These are phyloP conservation scores for Didymella pinodella DNA, from an alignment of 2,329 filamentous ascomycete genomes.

Conservation along the genomic window DNA sequence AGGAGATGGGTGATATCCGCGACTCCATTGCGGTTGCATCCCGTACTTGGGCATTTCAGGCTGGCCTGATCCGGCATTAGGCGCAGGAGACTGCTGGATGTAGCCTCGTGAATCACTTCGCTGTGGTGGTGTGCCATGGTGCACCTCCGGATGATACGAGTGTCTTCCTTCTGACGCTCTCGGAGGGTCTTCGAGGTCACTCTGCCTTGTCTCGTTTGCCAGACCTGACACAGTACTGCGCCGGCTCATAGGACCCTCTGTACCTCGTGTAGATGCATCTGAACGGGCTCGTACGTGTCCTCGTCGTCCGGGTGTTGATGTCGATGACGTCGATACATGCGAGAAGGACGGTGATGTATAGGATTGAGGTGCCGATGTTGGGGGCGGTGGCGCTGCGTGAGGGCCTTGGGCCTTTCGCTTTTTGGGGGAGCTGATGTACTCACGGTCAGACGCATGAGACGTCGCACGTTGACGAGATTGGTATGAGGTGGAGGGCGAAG, in stretches of 20 bases:
- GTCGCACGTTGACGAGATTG: conserved; percentile 59
- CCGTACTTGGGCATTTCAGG: conserved; percentile 47
- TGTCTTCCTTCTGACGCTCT: conserved; percentile 35
- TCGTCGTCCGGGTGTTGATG: conserved; percentile 64
- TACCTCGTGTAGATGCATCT: conserved; percentile 62
- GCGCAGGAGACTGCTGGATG: conserved; percentile 36
- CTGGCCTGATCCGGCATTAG: conserved; percentile 40
- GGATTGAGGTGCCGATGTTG: conserved; percentile 58
- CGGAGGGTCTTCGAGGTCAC: conserved; percentile 36
- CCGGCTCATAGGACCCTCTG: conserved; percentile 44
- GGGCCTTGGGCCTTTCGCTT: conserved; percentile 78
- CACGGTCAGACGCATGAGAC: conserved; percentile 61
- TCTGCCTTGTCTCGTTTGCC: conserved; percentile 41
- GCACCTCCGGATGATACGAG: conserved; percentile 30
- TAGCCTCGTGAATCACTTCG: conserved; percentile 32
- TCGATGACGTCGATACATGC: conserved; percentile 63
- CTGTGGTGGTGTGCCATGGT: conserved; percentile 32
- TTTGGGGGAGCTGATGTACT: conserved; percentile 78
- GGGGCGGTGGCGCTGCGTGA: conserved; percentile 61
- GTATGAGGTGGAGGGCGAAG: conserved; percentile 46
- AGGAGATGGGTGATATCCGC: conserved; percentile 45
- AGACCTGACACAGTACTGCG: conserved; percentile 45
- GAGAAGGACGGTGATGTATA: conserved; percentile 62
- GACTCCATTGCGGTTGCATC: conserved; percentile 44
- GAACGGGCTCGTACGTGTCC: conserved; percentile 72